Evolutionary conservation across 495 filamentous ascomycete genomes (phyloP).

Genomic region (Lasiosphaeriaceae sp.): DNA sequence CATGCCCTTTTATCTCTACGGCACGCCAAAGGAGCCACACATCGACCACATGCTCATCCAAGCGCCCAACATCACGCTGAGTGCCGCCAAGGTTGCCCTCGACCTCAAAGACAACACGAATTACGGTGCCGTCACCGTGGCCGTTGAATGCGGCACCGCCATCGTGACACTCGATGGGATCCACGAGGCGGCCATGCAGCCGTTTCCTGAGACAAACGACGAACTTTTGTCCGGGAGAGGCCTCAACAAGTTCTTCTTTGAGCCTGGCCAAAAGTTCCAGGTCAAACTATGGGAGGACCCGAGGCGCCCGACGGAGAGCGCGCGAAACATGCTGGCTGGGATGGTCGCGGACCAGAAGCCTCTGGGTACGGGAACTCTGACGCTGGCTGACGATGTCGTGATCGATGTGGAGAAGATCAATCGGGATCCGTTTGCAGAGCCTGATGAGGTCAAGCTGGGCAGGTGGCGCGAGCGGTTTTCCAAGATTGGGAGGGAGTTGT

Average conservation of each 20-base stretch:
- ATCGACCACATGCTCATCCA: constrained; percentile 13
- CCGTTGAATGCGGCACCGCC: not conserved
- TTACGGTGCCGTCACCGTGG: not conserved
- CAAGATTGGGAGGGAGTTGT: constrained; percentile 9
- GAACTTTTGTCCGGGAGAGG: not conserved
- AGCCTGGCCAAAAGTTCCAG: constrained; percentile 4
- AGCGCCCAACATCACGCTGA: constrained; percentile 1
- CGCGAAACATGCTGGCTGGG: not conserved
- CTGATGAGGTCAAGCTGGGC: constrained; percentile 4
- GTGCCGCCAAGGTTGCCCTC: not conserved
- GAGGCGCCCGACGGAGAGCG: not conserved
- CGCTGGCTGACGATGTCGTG: constrained; percentile 5
- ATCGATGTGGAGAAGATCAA: constrained; percentile 16
- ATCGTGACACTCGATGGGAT: not conserved
- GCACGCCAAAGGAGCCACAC: constrained; percentile 14
- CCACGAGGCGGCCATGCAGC: constrained; percentile 12
- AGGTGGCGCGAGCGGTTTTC: constrained; percentile 12
- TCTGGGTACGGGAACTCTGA: constrained; percentile 2
- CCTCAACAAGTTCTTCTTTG: constrained; percentile 7
- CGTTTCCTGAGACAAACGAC: constrained; percentile 3
- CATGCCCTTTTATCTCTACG: constrained; percentile 48
- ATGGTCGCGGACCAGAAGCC: not conserved
- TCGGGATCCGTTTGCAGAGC: constrained; percentile 13
- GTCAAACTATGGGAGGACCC: constrained; percentile 10
- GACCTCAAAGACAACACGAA: not conserved